Evolutionary conservation across 2,329 filamentous ascomycete genomes (phyloP).

Genomic region (Phoma sp.): DNA sequence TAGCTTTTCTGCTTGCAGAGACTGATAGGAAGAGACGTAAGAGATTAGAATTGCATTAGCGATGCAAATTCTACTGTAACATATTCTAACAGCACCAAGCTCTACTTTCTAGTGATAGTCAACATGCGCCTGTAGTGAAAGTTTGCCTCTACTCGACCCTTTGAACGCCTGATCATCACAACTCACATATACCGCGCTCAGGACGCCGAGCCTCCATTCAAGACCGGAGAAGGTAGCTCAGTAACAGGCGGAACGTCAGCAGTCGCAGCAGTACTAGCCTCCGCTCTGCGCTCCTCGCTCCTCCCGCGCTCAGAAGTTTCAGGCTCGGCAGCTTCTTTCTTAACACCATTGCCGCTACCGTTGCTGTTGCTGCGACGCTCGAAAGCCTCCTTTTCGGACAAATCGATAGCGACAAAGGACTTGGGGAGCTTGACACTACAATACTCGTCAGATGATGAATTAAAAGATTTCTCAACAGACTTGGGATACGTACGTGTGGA

Average conservation of each 20-base stretch:
- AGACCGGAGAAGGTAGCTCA: neutral
- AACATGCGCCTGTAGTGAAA: too few species aligned
- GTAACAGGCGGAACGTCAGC: neutral
- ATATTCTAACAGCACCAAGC: too few species aligned
- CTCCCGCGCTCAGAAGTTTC: neutral
- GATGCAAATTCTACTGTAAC: too few species aligned
- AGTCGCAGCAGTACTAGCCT: neutral
- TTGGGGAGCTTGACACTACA: constrained; percentile 57
- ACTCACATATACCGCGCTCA: too few species aligned
- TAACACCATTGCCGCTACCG: constrained; percentile 19
- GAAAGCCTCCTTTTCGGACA: constrained; percentile 57
- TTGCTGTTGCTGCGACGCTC: constrained; percentile 26
- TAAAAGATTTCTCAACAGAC: too few species aligned
- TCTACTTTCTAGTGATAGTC: too few species aligned
- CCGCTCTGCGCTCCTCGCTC: neutral
- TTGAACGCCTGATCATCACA: too few species aligned
- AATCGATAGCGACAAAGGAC: constrained; percentile 58
- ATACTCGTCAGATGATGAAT: neutral
- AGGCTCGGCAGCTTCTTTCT: neutral
- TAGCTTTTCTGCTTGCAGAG: too few species aligned
- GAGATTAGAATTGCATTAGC: too few species aligned
- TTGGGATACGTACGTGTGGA: constrained; percentile 75
- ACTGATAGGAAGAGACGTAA: too few species aligned
- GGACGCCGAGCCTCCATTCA: neutral
- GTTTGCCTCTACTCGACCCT: too few species aligned